A percentile compares a stretch with the other conserved stretches of the same genome.
Conservation (phyloP, 192 early-diverging fungal genomes). For the Backusella tarrabulga region DNA sequence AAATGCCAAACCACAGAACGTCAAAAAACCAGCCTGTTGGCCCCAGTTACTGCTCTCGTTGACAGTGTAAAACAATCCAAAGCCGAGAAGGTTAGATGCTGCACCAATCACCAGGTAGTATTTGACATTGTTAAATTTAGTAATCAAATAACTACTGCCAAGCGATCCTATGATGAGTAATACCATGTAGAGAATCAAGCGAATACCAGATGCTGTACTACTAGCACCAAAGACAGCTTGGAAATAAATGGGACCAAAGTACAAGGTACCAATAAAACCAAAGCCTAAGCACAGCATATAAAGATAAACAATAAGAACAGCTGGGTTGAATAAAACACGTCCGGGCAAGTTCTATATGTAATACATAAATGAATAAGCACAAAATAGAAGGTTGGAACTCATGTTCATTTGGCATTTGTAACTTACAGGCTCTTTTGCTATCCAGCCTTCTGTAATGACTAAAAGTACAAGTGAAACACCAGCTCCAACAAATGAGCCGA, state of each 20-base stretch:
- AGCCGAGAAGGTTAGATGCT: slow-evolving; percentile 46
- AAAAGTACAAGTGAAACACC: slow-evolving; percentile 36
- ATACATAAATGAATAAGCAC: neutral
- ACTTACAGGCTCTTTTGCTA: slow-evolving; percentile 58
- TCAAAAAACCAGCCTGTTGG: slow-evolving; percentile 55
- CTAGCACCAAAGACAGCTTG: slow-evolving; percentile 56
- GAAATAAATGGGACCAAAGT: slow-evolving; percentile 67
- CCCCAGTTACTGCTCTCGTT: slow-evolving; percentile 45
- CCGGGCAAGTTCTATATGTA: slow-evolving; percentile 23
- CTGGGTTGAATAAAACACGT: slow-evolving; percentile 36
- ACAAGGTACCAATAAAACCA: slow-evolving; percentile 57
- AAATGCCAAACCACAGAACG: slow-evolving; percentile 36
- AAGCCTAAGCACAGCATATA: slow-evolving; percentile 46
- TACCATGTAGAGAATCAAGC: slow-evolving; percentile 59
- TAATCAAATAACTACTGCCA: slow-evolving; percentile 51
- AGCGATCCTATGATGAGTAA: slow-evolving; percentile 56
- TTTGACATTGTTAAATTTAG: slow-evolving; percentile 50
- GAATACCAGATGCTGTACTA: slow-evolving; percentile 56
- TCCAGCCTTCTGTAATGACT: slow-evolving; percentile 50
- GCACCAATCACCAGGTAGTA: slow-evolving; percentile 53
- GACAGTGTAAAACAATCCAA: slow-evolving; percentile 56
- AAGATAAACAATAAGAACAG: slow-evolving; percentile 49
- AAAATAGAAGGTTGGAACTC: neutral
- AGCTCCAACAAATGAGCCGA: slow-evolving; percentile 49
- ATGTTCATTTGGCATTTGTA: neutral